phyloP scores from a whole-genome alignment of 768 basidiomycete genomes.

The Phanerochaete sordida region DNA sequence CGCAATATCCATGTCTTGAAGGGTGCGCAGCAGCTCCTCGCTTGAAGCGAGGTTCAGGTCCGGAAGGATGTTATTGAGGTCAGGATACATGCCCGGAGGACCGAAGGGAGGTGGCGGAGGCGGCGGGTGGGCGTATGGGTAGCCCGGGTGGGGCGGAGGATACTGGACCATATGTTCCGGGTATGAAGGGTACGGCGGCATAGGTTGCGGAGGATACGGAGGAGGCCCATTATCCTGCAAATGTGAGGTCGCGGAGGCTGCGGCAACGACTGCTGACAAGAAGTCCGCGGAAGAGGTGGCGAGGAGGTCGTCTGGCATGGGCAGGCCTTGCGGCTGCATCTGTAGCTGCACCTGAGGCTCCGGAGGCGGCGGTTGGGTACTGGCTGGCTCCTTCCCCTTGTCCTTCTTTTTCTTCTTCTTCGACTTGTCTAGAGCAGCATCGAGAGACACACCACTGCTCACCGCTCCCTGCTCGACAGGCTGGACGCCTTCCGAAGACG shows the following conservation, averaged over 20 bases:
- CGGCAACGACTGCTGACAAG: conserved; percentile 62
- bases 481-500: neutral
- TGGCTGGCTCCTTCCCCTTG: conserved; percentile 33
- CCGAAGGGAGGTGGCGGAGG: conserved; percentile 19
- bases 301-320: conserved; percentile 18
- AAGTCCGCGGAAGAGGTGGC: conserved; percentile 55
- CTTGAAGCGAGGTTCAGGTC: conserved; percentile 50
- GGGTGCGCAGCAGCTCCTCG: conserved; percentile 68
- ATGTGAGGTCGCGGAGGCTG: conserved; percentile 50
- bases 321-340: neutral
- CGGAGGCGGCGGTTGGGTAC: conserved; percentile 12
- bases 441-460: conserved; percentile 22
- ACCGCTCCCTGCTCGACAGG: conserved; percentile 15
- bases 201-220: conserved; percentile 20
- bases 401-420: conserved; percentile 33
- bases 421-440: conserved; percentile 21
- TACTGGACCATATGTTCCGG: conserved; percentile 17
- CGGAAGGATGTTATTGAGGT: conserved; percentile 23
- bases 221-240: conserved; percentile 9
- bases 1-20: conserved; percentile 71
- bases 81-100: conserved; percentile 28
- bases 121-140: conserved; percentile 23
- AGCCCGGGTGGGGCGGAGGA: conserved; percentile 16
- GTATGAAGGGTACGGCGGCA: conserved; percentile 31
- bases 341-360: neutral